phyloP scores from a whole-genome alignment of 345 rosid genomes.

The Hibiscus mutabilis region DNA sequence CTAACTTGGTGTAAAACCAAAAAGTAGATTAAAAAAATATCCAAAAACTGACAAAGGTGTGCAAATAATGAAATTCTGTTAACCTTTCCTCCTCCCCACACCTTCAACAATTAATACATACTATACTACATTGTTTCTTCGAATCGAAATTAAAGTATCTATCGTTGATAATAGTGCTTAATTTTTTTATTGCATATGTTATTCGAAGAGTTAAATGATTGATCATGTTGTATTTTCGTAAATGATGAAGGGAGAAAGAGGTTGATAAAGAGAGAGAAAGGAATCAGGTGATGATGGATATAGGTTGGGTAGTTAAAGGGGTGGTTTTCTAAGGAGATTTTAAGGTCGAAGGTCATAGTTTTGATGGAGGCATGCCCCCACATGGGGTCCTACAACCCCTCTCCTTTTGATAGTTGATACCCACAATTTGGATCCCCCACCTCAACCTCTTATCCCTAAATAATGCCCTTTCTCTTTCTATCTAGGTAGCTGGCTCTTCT shows the following conservation, averaged over 20 bases:
- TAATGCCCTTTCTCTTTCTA: slow-evolving; percentile 31
- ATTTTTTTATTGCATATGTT: too few relatives aligned
- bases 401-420: neutral
- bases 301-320: slow-evolving; percentile 31
- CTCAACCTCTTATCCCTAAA: neutral
- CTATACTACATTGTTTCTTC: too few relatives aligned
- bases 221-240: neutral
- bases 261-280: neutral
- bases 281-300: neutral
- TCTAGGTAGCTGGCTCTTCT: slow-evolving; percentile 32
- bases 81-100: neutral
- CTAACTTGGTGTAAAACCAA: neutral
- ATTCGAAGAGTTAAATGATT: too few relatives aligned
- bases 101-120: too few relatives aligned
- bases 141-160: too few relatives aligned
- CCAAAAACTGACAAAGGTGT: neutral
- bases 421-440: neutral
- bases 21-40: too few relatives aligned
- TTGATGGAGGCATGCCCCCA: slow-evolving; percentile 54
- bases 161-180: too few relatives aligned
- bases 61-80: neutral
- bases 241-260: too few relatives aligned
- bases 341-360: slow-evolving; percentile 66
- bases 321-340: slow-evolving; percentile 40
- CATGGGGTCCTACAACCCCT: slow-evolving; percentile 16